phyloP scores from a whole-genome alignment of 2,329 filamentous ascomycete genomes.

The Botrytis medusae region DNA sequence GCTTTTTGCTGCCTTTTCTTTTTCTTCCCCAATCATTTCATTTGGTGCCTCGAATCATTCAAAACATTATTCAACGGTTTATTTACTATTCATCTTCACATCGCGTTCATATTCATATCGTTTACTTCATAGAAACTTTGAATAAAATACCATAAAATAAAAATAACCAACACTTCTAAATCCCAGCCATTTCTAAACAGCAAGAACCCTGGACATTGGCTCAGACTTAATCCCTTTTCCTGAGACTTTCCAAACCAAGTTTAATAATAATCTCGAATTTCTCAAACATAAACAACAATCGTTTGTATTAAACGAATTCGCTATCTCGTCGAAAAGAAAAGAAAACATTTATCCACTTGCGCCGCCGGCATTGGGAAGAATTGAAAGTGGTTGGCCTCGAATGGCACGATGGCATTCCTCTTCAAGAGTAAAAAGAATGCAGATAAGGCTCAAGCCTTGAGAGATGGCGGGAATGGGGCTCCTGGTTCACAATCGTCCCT shows the following conservation, averaged over 20 bases:
- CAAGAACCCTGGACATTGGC: slow-evolving; percentile 18
- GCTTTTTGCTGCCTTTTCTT: background rate
- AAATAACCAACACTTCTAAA: slow-evolving; percentile 5
- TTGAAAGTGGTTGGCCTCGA: slow-evolving; percentile 34
- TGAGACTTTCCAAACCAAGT: background rate
- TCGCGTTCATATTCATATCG: background rate
- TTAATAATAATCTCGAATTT: slow-evolving; percentile 13
- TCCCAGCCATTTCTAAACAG: slow-evolving; percentile 22
- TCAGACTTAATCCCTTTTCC: slow-evolving; percentile 20
- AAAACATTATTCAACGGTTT: background rate
- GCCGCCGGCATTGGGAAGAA: slow-evolving; percentile 16
- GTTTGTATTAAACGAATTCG: background rate
- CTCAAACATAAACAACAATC: slow-evolving; percentile 13
- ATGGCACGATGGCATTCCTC: slow-evolving; percentile 69
- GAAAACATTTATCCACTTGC: background rate
- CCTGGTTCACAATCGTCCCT: slow-evolving; percentile 47
- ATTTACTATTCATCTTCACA: background rate
- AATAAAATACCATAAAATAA: background rate
- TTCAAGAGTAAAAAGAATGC: slow-evolving; percentile 81
- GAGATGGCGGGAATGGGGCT: slow-evolving; percentile 32
- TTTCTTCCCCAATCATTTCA: background rate
- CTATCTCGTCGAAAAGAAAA: background rate
- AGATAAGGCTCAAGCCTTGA: slow-evolving; percentile 53
- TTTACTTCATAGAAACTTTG: background rate
- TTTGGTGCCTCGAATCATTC: background rate